Evolutionary conservation across 2,329 filamentous ascomycete species (phyloP), one percentile per base, ranked within the genome.

Genomic region (Colletotrichum spaethianum): DNA sequence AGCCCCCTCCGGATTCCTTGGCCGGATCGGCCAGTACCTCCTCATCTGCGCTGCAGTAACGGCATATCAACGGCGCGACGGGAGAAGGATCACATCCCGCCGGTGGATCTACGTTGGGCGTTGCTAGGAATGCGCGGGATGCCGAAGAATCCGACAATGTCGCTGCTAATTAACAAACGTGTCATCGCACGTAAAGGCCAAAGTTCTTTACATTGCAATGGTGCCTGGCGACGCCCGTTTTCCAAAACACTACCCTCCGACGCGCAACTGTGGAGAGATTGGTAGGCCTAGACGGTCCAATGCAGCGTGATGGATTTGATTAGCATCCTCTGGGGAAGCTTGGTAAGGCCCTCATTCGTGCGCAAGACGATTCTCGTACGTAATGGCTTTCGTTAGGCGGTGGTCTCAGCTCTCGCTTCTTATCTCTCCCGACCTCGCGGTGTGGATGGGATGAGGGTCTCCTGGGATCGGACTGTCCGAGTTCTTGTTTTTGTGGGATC

Each of bases 341-440:
- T 28, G n/a, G 16, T 16, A 36, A 63, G 7, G 28, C 12, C 18
- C 59, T 52, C 59, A 72, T 72, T 69, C 69, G 69, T 36, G 52
- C 59, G 52, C 42, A 61, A 62, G 26, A 53, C 16, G 20, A 63
- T 69, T 72, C 65, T 72, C 52, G 69, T 72, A 72, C 69, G 69
- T 72, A 72, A 72, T 48, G 36, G 38, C 52, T 52, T 53, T 12
- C 53, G 52, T 63, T 72, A 60, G 65, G 56, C 69, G 69, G 69
- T 72, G 69, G 69, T 38, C 69, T 69, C 59, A 59, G 69, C 69
- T 69, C 67, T 72, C 65, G 69, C 52, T 59, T 72, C 69, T 72
- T 72, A 72, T 72, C 69, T 72, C 65, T 60, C 65, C 52, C 63
- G 48, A 62, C 33, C 9, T 48, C 44, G 31, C 14, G 31, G 20